phyloP scores from a whole-genome alignment of 2,329 filamentous ascomycete species.

The Rhytidhysteron rufulum region DNA sequence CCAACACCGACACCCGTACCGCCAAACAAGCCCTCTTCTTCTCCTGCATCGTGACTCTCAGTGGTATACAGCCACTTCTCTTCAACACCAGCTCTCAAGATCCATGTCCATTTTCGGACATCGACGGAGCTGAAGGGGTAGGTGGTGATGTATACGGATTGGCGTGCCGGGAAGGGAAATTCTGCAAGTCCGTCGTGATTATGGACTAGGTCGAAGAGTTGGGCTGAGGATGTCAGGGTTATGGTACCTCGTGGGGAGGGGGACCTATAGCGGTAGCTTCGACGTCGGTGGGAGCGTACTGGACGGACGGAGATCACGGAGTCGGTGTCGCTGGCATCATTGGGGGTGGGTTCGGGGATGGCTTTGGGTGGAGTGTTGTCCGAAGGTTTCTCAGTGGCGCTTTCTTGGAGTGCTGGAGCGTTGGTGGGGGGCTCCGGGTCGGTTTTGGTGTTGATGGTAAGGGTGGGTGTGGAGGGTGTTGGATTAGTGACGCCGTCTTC shows the following conservation, averaged over 20 bases:
- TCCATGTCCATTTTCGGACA: constrained; percentile 21
- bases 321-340: neutral
- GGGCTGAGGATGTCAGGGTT: constrained; percentile 11
- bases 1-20: neutral
- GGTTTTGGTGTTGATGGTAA: constrained; percentile 10
- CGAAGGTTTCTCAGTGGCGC: constrained; percentile 2
- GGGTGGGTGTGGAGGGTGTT: constrained; percentile 4
- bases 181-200: constrained; percentile 17
- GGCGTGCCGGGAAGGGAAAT: constrained; percentile 12
- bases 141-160: constrained; percentile 18
- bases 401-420: constrained; percentile 1
- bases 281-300: constrained; percentile 1
- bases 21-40: too few species aligned
- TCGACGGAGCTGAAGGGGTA: constrained; percentile 21
- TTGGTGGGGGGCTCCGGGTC: constrained; percentile 2
- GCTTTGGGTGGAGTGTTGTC: constrained; percentile 3
- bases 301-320: neutral
- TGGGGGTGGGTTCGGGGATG: constrained; percentile 6
- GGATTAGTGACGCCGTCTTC: neutral
- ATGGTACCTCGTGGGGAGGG: neutral
- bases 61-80: constrained; percentile 12
- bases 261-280: neutral
- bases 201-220: constrained; percentile 13
- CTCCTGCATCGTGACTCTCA: too few species aligned
- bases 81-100: constrained; percentile 14